These are phyloP conservation scores for Clitopilus hobsonii DNA, from an alignment of 768 basidiomycete species.

Conservation along the genomic window DNA sequence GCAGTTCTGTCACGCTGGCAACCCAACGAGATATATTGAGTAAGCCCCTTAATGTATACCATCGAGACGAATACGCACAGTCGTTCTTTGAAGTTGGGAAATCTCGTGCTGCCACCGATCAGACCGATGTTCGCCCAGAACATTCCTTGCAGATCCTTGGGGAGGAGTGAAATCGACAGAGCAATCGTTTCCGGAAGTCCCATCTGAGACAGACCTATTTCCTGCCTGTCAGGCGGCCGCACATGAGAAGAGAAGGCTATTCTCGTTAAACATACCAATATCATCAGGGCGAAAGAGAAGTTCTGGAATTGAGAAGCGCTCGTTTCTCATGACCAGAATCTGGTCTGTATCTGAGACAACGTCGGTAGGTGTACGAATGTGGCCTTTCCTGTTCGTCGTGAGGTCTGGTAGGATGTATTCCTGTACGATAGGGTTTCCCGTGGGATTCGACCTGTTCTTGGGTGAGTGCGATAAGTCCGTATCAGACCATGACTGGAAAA, in stretches of 20 bases:
- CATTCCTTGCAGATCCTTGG: slow-evolving; percentile 82
- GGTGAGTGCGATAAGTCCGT: slow-evolving; percentile 13
- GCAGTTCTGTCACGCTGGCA: slow-evolving; percentile 66
- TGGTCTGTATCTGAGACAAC: slow-evolving; percentile 53
- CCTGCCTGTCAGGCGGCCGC: slow-evolving; percentile 15
- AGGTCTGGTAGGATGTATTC: slow-evolving; percentile 92
- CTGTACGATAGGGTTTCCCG: slow-evolving; percentile 66
- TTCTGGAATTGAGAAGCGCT: slow-evolving; percentile 91
- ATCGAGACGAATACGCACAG: slow-evolving; percentile 52
- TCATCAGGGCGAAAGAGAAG: slow-evolving; percentile 86
- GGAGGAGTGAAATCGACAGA: slow-evolving; percentile 68
- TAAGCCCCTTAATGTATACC: neutral
- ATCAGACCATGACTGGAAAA: slow-evolving; percentile 3
- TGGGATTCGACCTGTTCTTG: slow-evolving; percentile 43
- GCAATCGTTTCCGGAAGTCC: slow-evolving; percentile 78
- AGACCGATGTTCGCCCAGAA: slow-evolving; percentile 94
- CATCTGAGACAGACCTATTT: slow-evolving; percentile 68
- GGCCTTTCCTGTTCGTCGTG: slow-evolving; percentile 58
- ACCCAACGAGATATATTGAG: neutral
- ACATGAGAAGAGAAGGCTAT: slow-evolving; percentile 7
- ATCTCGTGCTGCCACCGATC: slow-evolving; percentile 77
- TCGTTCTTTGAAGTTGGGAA: slow-evolving; percentile 69
- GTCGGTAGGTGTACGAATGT: slow-evolving; percentile 50
- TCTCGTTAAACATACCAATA: slow-evolving; percentile 57
- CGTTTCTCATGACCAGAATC: slow-evolving; percentile 84